A percentile compares a stretch with the other conserved stretches of the same genome.
These are phyloP conservation scores for Sclerotinia nivalis DNA, from an alignment of 2,329 filamentous ascomycete species.

Conservation along the genomic window DNA sequence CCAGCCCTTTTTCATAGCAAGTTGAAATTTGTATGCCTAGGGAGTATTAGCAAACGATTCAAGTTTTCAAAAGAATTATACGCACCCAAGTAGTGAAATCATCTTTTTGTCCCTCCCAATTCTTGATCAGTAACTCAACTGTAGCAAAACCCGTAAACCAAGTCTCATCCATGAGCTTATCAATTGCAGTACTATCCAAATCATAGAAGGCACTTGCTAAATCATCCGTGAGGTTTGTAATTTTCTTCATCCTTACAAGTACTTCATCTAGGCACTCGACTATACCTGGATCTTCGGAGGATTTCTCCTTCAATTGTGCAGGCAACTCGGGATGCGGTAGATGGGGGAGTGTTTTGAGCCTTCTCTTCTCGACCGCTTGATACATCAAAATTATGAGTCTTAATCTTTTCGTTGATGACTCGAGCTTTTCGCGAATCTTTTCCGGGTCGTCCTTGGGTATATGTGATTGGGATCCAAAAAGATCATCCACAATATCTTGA, in stretches of 20 bases:
- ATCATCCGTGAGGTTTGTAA: constrained; percentile 70
- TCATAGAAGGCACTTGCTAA: constrained; percentile 73
- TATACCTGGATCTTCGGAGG: constrained; percentile 27
- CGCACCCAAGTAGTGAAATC: constrained; percentile 74
- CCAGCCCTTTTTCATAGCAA: constrained; percentile 36
- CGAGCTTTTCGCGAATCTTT: constrained; percentile 64
- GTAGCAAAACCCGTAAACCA: constrained; percentile 59
- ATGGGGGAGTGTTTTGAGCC: constrained; percentile 60
- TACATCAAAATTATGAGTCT: constrained; percentile 69
- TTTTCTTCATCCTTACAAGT: constrained; percentile 54
- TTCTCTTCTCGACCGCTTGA: constrained; percentile 67
- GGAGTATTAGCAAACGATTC: constrained; percentile 19
- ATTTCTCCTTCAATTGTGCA: constrained; percentile 30
- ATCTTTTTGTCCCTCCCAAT: constrained; percentile 67
- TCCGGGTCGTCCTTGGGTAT: constrained; percentile 66
- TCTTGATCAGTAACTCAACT: constrained; percentile 55
- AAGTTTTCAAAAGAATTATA: not conserved
- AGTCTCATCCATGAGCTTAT: constrained; percentile 58
- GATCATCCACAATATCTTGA: constrained; percentile 64
- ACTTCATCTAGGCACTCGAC: constrained; percentile 55
- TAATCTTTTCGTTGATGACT: constrained; percentile 62
- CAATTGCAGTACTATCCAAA: constrained; percentile 59
- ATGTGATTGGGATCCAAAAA: constrained; percentile 62
- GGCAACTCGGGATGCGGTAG: constrained; percentile 46
- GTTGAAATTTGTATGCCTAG: constrained; percentile 38